Conservation (phyloP, 306 rosid species). For the Luffa aegyptiaca region DNA sequence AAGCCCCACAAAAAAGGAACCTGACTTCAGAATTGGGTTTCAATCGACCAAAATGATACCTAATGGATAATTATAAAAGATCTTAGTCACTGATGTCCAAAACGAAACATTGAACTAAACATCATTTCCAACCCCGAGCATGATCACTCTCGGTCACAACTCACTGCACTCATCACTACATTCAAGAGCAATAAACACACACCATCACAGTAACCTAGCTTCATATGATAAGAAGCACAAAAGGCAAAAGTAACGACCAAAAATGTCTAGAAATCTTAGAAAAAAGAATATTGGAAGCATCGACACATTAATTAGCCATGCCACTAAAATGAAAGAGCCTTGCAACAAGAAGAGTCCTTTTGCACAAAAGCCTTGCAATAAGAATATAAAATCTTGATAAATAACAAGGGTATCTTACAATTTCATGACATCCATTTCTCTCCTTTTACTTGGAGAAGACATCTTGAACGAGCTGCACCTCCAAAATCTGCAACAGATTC, state of each 20-base stretch:
- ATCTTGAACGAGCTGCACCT: conserved; percentile 35
- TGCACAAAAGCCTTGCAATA: no score
- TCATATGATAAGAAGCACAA: not conserved
- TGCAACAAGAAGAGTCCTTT: no score
- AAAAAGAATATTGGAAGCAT: no score
- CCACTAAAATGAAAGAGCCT: no score
- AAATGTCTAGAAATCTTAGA: no score
- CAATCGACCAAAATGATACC: no score
- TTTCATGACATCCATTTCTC: conserved; percentile 99
- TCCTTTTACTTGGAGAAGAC: conserved; percentile 99
- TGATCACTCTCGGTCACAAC: not conserved
- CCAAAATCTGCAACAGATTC: conserved; percentile 35
- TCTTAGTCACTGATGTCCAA: no score
- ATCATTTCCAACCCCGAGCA: not conserved
- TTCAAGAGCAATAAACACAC: not conserved
- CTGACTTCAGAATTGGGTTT: no score
- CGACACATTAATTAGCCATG: no score
- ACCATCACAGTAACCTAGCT: not conserved
- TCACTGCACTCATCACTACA: not conserved
- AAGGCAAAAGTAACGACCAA: not conserved
- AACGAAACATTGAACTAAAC: no score
- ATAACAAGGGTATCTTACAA: conserved; percentile 44
- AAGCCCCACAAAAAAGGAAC: no score
- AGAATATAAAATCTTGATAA: not conserved
- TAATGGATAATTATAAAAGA: no score